Conservation (phyloP, 2,329 filamentous ascomycete genomes). For the Falciphora oryzae region DNA sequence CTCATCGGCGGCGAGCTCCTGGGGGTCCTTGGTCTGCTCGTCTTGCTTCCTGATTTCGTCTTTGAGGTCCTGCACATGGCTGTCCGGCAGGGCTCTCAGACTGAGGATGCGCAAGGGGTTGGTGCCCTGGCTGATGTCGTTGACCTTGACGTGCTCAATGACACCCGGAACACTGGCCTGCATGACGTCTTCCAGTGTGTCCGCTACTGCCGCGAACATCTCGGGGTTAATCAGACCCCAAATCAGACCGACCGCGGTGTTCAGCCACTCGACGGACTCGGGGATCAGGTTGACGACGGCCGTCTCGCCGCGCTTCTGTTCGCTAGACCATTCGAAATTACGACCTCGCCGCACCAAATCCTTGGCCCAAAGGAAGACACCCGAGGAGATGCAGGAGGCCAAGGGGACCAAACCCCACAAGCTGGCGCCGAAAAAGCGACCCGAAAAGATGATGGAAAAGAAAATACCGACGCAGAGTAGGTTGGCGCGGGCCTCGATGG, state of each 20-base stretch:
- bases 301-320: conserved; percentile 77
- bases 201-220: conserved; percentile 88
- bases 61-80: conserved; percentile 75
- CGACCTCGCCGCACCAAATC: conserved; percentile 77
- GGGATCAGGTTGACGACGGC: conserved; percentile 85
- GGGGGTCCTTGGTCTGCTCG: conserved; percentile 72
- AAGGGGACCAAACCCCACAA: conserved; percentile 73
- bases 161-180: conserved; percentile 86
- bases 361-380: conserved; percentile 84
- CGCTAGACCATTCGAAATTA: conserved; percentile 81
- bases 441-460: conserved; percentile 67
- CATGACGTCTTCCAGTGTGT: conserved; percentile 94
- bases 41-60: conserved; percentile 74
- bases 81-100: conserved; percentile 77
- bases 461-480: conserved; percentile 66
- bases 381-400: conserved; percentile 64
- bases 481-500: conserved; percentile 69
- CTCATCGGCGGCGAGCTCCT: conserved; percentile 83
- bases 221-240: conserved; percentile 95
- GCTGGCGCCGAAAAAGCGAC: conserved; percentile 72
- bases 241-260: conserved; percentile 73
- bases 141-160: conserved; percentile 91
- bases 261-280: conserved; percentile 95
- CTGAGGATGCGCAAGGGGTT: conserved; percentile 87
- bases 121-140: conserved; percentile 88